Base-by-base conservation (phyloP, 1,139 yeast genomes). In the Zygosaccharomyces sapae region DNA sequence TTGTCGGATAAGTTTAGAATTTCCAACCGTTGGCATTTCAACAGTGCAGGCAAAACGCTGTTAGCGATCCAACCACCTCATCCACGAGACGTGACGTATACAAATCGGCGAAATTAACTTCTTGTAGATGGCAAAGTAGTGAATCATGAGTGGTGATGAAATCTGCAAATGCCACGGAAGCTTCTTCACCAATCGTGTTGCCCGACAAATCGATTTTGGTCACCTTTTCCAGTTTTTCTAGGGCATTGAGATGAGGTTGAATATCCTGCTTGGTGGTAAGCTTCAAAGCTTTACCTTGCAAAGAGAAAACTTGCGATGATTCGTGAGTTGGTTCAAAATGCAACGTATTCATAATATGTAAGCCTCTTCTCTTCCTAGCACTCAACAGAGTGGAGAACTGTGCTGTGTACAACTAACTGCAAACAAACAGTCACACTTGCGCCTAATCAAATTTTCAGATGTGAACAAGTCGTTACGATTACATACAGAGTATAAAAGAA, bases 61-160 rank as follows among this genome's bases (percentile, higher is more conserved):
- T 79, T 64, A 92, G 76, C 5, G 96, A 83, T 56, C 80, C 78
- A 24, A 97, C 98, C 56, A 94, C 94, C 69, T 92, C 98, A 49
- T 92, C 92, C 59, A 89, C 88, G 57, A 92, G 77, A 64, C 98
- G 79, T 10, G 97, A 96, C 35, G 97, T 92, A 72, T 88, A 92
- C 55, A 92, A 77, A 68, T 92, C 98, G 41, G 95, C 89, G 59
- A 94, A 80, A 66, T 90, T 80, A 49, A 89, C 80, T 58, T 83
- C 88, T 54, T 72, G 71, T 43, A 84, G 65, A 37, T 82, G 68
- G 46, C 74, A 75, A 55, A 73, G 81, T 57, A 76, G 62, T 55
- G 67, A 54, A 20, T 65, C 59, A 50, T 73, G 65, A 39, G 65
- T 56, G 35, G 63, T 61, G 43, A 88, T 68, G 10, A 80, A 76